phyloP scores from a whole-genome alignment of 768 basidiomycete genomes.

The Lactarius vividus region DNA sequence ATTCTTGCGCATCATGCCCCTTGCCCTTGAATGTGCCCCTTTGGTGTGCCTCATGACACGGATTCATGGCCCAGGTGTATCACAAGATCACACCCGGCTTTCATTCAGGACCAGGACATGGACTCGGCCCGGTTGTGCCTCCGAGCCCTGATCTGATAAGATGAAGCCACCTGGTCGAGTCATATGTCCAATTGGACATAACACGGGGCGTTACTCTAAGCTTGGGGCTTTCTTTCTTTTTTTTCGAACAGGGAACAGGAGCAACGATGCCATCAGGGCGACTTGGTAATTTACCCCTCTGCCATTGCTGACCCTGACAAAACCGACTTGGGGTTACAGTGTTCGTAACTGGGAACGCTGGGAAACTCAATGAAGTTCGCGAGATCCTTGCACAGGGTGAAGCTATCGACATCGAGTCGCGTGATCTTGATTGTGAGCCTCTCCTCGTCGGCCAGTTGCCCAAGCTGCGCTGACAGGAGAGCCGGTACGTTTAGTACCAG shows the following conservation, averaged over 20 bases:
- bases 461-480: neutral
- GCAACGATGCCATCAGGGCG: constrained; percentile 1
- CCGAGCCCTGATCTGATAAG: neutral
- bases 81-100: neutral
- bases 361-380: constrained; percentile 88
- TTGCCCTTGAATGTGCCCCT: neutral
- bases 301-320: neutral
- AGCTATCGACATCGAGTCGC: constrained; percentile 76
- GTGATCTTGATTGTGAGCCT: constrained; percentile 73
- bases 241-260: too few species aligned
- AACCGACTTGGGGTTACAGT: constrained; percentile 43
- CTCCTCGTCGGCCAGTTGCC: neutral
- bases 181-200: neutral
- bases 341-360: constrained; percentile 93
- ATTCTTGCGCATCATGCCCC: neutral
- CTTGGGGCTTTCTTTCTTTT: neutral
- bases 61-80: neutral
- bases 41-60: neutral
- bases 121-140: neutral
- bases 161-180: neutral
- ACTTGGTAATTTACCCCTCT: constrained; percentile 5
- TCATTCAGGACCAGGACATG: too few species aligned
- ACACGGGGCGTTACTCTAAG: neutral
- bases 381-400: constrained; percentile 69
- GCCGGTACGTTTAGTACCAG: constrained; percentile 62